Conservation (phyloP, 2,329 filamentous ascomycete species). For the Colletotrichum tabaci region DNA sequence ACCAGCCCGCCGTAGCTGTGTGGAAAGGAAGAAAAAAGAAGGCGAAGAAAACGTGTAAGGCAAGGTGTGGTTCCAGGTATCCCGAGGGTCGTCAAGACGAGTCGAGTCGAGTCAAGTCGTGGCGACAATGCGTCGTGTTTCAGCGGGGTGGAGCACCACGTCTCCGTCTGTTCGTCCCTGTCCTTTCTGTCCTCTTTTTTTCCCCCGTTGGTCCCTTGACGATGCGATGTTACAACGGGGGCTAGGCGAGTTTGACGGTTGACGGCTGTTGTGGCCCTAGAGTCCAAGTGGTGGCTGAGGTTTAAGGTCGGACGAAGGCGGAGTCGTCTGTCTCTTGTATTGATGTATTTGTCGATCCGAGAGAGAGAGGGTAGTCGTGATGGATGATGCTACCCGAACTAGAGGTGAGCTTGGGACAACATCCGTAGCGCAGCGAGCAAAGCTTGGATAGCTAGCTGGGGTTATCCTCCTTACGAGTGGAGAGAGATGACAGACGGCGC, state of each 20-base stretch:
- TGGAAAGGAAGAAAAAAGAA: no score
- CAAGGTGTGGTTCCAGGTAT: constrained; percentile 12
- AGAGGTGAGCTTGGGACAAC: neutral
- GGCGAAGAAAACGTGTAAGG: constrained; percentile 1
- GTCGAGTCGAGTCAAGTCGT: constrained; percentile 4
- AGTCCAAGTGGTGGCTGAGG: neutral
- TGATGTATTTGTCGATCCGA: neutral
- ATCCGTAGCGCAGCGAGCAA: neutral
- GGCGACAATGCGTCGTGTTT: constrained; percentile 42
- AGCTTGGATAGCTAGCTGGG: constrained; percentile 12
- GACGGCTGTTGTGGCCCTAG: neutral
- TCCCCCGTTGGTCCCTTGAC: constrained; percentile 3
- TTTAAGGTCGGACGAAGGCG: constrained; percentile 29
- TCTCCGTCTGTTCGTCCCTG: constrained; percentile 22
- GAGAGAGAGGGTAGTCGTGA: neutral
- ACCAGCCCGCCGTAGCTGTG: neutral
- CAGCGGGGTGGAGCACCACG: constrained; percentile 30
- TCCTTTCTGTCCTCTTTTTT: neutral
- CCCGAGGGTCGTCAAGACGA: neutral
- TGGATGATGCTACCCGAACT: neutral
- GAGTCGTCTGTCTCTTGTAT: constrained; percentile 1
- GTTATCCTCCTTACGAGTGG: constrained; percentile 22
- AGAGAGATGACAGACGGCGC: constrained; percentile 23
- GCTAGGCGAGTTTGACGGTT: neutral
- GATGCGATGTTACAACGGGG: neutral